Evolutionary conservation across 345 rosid genomes (phyloP), one percentile per base, ranked within the genome.

Genomic region (Litchi chinensis): DNA sequence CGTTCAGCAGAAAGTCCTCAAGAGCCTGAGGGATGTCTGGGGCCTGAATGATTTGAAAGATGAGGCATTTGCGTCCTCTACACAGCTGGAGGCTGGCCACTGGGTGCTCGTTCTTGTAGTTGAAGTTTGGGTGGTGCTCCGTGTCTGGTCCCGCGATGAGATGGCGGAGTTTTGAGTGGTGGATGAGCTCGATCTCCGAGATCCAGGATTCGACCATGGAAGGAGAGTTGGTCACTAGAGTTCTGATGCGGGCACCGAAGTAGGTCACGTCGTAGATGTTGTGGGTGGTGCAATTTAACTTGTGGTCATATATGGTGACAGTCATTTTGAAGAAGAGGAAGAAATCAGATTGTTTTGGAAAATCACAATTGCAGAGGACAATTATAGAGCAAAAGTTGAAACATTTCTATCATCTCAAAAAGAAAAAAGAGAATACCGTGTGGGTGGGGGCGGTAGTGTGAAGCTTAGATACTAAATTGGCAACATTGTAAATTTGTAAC

Each of bases 61-160:
- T 70, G 43, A 86, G 85, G 79, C 88, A 86, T 56, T 64, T 37
- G 76, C 21, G 65, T 60, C 73, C 80, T 18, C 81, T 46, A 81
- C 86, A 83, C 68, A 88, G 86, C 65, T 85, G 91, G 70, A 88
- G 69, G 37, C 75, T 80, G 50, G 91, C 89, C 4, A 82, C 40
- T 44, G 85, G 88, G 79, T 81, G 59, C 16, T 84, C 77, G 68
- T 8, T 6, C 37, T 70, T 12, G 57, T 69, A 74, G 78, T 4
- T 32, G 77, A 67, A 48, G 78, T 82, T 84, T 59, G 86, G 89
- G 12, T 88, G 86, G 87, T 87, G 82, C 83, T 86, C 91, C 66
- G 85, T 74, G 83, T 88, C 87, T 28, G 86, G 81, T 52, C 91
- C 91, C 43, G 85, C 89, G 21, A 85, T 32, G 60, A 76, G 74